Conservation (phyloP, 805 yeast genomes). For the Ogataea ganodermae region DNA sequence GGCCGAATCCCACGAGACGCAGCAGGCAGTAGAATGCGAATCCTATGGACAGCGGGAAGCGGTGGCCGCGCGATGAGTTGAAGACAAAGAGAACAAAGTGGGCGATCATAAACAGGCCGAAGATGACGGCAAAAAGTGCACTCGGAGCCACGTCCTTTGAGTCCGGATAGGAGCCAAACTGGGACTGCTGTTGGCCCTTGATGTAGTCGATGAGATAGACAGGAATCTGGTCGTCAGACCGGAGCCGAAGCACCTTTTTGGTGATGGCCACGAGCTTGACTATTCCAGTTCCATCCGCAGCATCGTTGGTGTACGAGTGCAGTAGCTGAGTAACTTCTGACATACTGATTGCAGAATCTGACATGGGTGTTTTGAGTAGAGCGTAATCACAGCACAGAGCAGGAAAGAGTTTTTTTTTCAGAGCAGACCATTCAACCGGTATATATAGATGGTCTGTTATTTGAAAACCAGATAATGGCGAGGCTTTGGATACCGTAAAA, state of each 20-base stretch:
- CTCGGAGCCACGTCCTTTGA: slow-evolving; percentile 58
- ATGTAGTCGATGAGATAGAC: slow-evolving; percentile 38
- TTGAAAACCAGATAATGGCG: neutral
- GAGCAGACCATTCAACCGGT: neutral
- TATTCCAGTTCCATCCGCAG: slow-evolving; percentile 55
- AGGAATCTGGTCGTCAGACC: slow-evolving; percentile 39
- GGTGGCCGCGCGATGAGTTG: slow-evolving; percentile 58
- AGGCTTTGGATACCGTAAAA: neutral
- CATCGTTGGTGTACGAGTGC: slow-evolving; percentile 37
- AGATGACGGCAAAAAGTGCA: slow-evolving; percentile 56
- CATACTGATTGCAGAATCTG: slow-evolving; percentile 11
- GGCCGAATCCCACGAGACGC: slow-evolving; percentile 58
- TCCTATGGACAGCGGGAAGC: slow-evolving; percentile 56
- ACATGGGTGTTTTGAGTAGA: neutral
- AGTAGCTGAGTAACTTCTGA: slow-evolving; percentile 26
- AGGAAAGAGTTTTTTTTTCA: neutral
- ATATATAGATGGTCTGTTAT: neutral
- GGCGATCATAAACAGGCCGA: slow-evolving; percentile 47
- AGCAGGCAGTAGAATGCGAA: slow-evolving; percentile 54
- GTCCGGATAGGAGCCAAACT: slow-evolving; percentile 67
- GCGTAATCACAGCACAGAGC: too few species aligned
- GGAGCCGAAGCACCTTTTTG: slow-evolving; percentile 27
- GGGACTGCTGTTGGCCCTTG: slow-evolving; percentile 43
- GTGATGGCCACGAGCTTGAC: slow-evolving; percentile 35
- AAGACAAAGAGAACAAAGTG: slow-evolving; percentile 49